Base-by-base conservation (phyloP, 2,329 filamentous ascomycete species). In the Coleophoma cylindrospora region DNA sequence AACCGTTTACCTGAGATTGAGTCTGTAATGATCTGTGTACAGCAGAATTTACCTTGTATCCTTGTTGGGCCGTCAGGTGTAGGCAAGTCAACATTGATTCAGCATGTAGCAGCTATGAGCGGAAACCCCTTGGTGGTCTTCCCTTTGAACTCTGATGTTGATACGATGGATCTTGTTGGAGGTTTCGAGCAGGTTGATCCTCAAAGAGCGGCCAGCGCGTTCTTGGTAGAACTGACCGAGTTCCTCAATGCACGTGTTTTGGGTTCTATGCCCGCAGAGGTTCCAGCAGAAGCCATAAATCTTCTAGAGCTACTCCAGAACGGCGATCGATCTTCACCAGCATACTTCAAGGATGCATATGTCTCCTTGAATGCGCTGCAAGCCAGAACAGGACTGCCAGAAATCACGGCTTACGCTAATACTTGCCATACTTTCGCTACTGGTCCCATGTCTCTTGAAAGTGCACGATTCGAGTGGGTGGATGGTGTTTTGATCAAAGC, bases 151-250 rank as follows among this genome's bases (percentile, higher is more conserved):
- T 86, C 91, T 7, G 95, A 99, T 61, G 88, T 96, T 41, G 94
- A 99, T 66, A 91, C 92, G 1, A 96, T 96, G 84, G 94, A 99
- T 68, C 81, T 99, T 50, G 89, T 99, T 50, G 94, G 94, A 62
- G 94, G 94, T 0, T 99, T 96, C 64, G 94, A 99, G 66, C 94
- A 99, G 68, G 84, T 89, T 15, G 94, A 99, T 64, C 83, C 89
- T 19, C 76, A 87, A 47, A 80, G 92, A 49, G 81, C 87, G 54
- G 74, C 89, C 4, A 84, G 86, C 48, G 72, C 74, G n/a, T 74
- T 81, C 56, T 63, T 86, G 7, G 66, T 73, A 22, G 72, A 79
- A 44, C 63, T 88, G 12, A 70, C 72, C 12, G 62, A 70, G 6
- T 77, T 77, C 49, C 62, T 87, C 15, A 77, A 81, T 49, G 63